Base-by-base conservation (phyloP, 1,284 basidiomycete genomes). In the Xerocomus minutiporus region DNA sequence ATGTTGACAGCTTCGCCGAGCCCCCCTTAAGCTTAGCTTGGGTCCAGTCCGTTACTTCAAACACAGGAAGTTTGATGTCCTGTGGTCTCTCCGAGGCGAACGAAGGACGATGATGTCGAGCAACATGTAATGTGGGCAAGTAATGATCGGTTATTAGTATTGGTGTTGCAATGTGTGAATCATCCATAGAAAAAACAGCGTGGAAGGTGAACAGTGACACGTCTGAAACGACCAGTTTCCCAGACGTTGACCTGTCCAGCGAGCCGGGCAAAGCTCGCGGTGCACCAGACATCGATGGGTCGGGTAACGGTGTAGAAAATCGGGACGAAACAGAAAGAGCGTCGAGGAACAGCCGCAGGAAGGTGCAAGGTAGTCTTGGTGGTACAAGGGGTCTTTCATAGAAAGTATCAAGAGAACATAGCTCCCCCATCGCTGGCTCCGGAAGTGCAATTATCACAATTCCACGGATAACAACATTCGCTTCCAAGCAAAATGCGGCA, bases 11-110 rank as follows among this genome's bases (percentile, higher is more conserved):
- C 64, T 79, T 84, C 23, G 77, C 71, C 9, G 80, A 79, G 38
- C 71, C 71, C 26, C 61, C 67, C 36, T 67, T 61, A 51, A 73
- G 64, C 25, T 66, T 68, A 13, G 72, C 63, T 46, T 75, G 71
- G 20, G 81, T 86, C 87, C 86, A 88, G 57, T 90, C 82, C 8
- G 75, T 58, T 7, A 83, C 62, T 17, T 80, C 77, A 57, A 90
- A 83, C 9, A 63, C 64, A 0, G 86, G 85, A 32, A 81, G 71
- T 36, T 57, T 56, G 28, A 64, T 62, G 50, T 66, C 61, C 51
- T 51, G 50, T 44, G 59, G 57, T 53, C 51, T 57, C 35, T 59
- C 54, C 5, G 61, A 57, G 50, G 52, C 12, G 23, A 64, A 49
- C 28, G 66, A 67, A 29, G 80, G 77, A 57, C 80, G 76, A 29